A percentile compares a stretch with the other conserved stretches of the same genome.
Evolutionary conservation across 2,329 filamentous ascomycete genomes (phyloP).

Genomic region (Fusarium falciforme): DNA sequence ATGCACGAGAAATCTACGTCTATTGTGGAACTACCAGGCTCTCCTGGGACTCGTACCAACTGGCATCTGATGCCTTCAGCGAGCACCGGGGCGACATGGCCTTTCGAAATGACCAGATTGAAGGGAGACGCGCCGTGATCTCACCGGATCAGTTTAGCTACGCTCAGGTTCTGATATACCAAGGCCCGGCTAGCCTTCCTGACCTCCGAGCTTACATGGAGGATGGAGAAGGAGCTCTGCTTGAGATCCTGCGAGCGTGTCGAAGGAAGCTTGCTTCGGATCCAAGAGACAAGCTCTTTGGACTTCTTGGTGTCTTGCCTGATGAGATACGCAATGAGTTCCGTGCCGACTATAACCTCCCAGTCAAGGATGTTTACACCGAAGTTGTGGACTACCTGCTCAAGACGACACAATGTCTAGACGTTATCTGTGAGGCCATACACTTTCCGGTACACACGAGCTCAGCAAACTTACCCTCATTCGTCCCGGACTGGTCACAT

Average conservation of each 20-base stretch:
- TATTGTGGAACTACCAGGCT: conserved; percentile 13
- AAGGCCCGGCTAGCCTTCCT: conserved; percentile 11
- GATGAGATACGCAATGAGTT: neutral
- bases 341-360: conserved; percentile 13
- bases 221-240: conserved; percentile 1
- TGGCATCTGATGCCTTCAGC: neutral
- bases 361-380: conserved; percentile 27
- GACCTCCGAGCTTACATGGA: neutral
- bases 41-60: conserved; percentile 10
- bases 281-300: conserved; percentile 21
- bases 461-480: conserved; percentile 14
- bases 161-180: conserved; percentile 12
- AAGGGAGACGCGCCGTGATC: neutral
- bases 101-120: conserved; percentile 3
- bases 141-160: conserved; percentile 18
- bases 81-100: neutral
- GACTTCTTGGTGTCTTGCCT: conserved; percentile 16
- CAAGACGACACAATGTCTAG: conserved; percentile 9
- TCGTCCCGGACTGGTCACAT: conserved; percentile 31
- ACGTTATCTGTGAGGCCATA: conserved; percentile 24
- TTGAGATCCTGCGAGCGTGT: conserved; percentile 12
- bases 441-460: conserved; percentile 14
- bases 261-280: conserved; percentile 18
- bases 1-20: conserved; percentile 11
- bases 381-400: conserved; percentile 26